Conservation (phyloP, 306 rosid genomes). For the Begonia fuchsioides region DNA sequence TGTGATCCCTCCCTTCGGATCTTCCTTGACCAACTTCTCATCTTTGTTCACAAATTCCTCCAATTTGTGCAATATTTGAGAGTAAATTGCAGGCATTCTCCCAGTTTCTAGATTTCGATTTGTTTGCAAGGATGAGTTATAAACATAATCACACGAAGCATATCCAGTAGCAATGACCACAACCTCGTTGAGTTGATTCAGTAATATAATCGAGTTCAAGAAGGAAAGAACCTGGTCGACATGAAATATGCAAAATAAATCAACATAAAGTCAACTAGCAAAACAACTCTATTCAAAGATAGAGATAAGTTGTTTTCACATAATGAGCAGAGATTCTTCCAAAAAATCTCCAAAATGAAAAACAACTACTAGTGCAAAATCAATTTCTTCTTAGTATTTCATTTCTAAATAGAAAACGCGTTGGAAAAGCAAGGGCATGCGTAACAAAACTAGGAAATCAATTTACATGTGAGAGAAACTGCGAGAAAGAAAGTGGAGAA, state of each 20-base stretch:
- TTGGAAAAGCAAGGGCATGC: neutral
- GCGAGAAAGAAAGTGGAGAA: slow-evolving; percentile 52
- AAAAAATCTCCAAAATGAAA: neutral
- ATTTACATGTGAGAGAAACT: slow-evolving; percentile 69
- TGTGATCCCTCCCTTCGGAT: slow-evolving; percentile 24
- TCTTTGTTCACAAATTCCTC: slow-evolving; percentile 50
- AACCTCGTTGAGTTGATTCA: slow-evolving; percentile 74
- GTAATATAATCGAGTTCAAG: slow-evolving; percentile 59
- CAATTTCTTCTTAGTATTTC: neutral
- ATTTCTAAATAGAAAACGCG: neutral
- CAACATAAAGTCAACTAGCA: neutral
- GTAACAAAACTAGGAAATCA: neutral
- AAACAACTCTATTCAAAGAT: neutral
- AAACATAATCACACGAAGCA: slow-evolving; percentile 61
- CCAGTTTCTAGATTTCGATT: slow-evolving; percentile 38
- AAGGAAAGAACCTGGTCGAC: slow-evolving; percentile 53
- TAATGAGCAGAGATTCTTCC: too few species aligned
- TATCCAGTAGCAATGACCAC: slow-evolving; percentile 83
- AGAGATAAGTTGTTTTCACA: too few species aligned
- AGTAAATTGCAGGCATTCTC: slow-evolving; percentile 60
- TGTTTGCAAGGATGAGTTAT: slow-evolving; percentile 40
- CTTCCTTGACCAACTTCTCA: slow-evolving; percentile 28
- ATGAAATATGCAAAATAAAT: neutral
- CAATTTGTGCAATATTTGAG: slow-evolving; percentile 43
- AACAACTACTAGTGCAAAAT: neutral